Evolutionary conservation across 2,329 filamentous ascomycete genomes (phyloP), one percentile per base, ranked within the genome.

Genomic region (Trichoderma citrinoviride): DNA sequence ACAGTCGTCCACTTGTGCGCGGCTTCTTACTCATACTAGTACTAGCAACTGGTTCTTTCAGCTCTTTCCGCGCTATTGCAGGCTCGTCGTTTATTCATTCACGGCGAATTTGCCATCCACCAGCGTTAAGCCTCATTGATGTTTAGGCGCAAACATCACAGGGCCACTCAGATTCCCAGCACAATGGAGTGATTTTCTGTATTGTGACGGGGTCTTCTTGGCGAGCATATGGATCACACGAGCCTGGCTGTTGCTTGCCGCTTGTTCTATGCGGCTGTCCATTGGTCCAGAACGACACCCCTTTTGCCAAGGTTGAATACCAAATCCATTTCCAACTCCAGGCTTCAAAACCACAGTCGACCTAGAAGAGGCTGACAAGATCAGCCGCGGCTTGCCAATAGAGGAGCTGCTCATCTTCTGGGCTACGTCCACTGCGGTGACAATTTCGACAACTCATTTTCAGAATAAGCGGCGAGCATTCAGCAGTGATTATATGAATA

Each of bases 61-160:
- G 61, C 61, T 57, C 61, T 44, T 58, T 50, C 21, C 10, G 29
- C 61, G 52, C 61, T 56, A 64, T 44, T 57, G 44, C 49, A 37
- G 53, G 37, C 46, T 64, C 54, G 46, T 50, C 46, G 25, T 27
- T 7, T 49, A 37, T 61, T 61, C 47, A 25, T 21, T 23, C 55
- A 47, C 10, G 17, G 40, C 12, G 10, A 46, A 47, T 54, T 46
- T 29, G 58, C 49, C 43, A 49, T 17, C 44, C 46, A 21, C 27
- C 29, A 40, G 29, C 25, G 49, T 53, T 62, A 54, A 44, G 40
- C 60, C 49, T 46, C 49, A 54, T 62, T 54, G 5, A 27, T 44
- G n/a, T 21, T 17, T 62, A 62, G 49, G 25, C 27, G 27, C 25
- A 54, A 40, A 40, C 40, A 25, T 41, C 33, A 17, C 19, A 49